Base-by-base conservation (phyloP, 2,329 filamentous ascomycete species). In the Pestalotiopsis sp. region DNA sequence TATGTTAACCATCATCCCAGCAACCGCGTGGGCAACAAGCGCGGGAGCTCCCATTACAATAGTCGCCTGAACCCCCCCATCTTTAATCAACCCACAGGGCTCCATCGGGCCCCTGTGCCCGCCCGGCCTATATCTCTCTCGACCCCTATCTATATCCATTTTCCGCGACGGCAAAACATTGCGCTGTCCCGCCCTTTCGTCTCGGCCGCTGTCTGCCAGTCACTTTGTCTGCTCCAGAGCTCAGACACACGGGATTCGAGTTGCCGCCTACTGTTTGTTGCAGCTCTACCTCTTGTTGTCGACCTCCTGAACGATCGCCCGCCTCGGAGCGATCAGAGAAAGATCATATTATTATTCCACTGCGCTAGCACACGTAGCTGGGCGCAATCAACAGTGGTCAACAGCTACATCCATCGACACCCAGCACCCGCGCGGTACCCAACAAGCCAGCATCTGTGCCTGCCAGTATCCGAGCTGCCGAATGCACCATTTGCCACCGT, bases 101-200 rank as follows among this genome's bases (percentile, higher is more conserved):
- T 59, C 64, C 64, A 25, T 23, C 36, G 60, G 23, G 57, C 66
- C 58, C 66, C 59, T 25, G 57, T 25, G 23, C 23, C 23, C 57
- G 27, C 27, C 31, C 57, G 23, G 25, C n/a, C 25, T 62, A 38
- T 67, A 67, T 67, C 59, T 52, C 66, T 58, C 66, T 63, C 66
- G 39, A 66, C 66, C 66, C 57, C 66, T 67, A 67, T 67, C 66
- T 38, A 67, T 67, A 67, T 25, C 31, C 31, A 36, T 36, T 36
- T 56, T 58, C 66, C 66, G 20, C 13, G 45, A 20, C 20, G 25
- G 39, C 57, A 67, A 67, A 59, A 59, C 52, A 62, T 67, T 62
- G 63, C n/a, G 66, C 39, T 56, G 59, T 67, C 66, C 66, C 66
- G 57, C 66, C 58, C 59, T 67, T 62, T 41, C 25, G 45, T 66